Evolutionary conservation across 148 eudicot species (phyloP).

Genomic region (Linanthus parryae): DNA sequence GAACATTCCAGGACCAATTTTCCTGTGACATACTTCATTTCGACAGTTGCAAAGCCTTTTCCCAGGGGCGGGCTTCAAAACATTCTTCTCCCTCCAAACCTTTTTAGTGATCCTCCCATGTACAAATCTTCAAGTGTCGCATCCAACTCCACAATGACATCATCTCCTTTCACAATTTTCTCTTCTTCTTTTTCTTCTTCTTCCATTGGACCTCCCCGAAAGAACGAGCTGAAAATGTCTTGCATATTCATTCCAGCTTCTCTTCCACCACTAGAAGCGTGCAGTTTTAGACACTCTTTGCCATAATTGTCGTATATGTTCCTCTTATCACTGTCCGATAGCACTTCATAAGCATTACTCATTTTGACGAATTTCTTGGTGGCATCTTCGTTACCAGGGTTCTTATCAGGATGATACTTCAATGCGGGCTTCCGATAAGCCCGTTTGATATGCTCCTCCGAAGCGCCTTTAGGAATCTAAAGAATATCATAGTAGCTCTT

Average conservation of each 20-base stretch:
- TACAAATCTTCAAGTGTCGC: slow-evolving; percentile 92
- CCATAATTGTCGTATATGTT: slow-evolving; percentile 85
- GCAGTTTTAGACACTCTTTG: slow-evolving; percentile 93
- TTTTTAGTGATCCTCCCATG: slow-evolving; percentile 92
- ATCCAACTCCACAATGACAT: slow-evolving; percentile 93
- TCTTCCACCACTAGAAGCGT: slow-evolving; percentile 76
- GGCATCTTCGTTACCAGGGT: slow-evolving; percentile 90
- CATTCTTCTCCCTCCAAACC: slow-evolving; percentile 95
- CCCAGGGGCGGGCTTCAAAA: slow-evolving; percentile 77
- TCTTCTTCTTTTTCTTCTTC: slow-evolving; percentile 90
- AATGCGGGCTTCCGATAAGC: slow-evolving; percentile 84
- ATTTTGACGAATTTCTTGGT: slow-evolving; percentile 83
- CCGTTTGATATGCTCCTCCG: slow-evolving; percentile 83
- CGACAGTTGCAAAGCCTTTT: slow-evolving; percentile 94
- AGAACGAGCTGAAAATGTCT: slow-evolving; percentile 90
- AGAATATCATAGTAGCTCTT: slow-evolving; percentile 83
- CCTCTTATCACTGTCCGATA: slow-evolving; percentile 91
- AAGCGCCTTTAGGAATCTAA: slow-evolving; percentile 76
- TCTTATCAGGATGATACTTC: slow-evolving; percentile 96
- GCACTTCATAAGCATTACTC: slow-evolving; percentile 85
- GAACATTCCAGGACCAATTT: slow-evolving; percentile 99
- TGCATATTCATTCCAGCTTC: slow-evolving; percentile 91
- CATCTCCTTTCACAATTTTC: slow-evolving; percentile 84
- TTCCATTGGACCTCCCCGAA: slow-evolving; percentile 72
- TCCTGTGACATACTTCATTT: slow-evolving; percentile 91